Percentiles rank a stretch among this genome's conserved stretches.
phyloP scores from a whole-genome alignment of 2,329 filamentous ascomycete genomes.

The Colletotrichum shisoi region DNA sequence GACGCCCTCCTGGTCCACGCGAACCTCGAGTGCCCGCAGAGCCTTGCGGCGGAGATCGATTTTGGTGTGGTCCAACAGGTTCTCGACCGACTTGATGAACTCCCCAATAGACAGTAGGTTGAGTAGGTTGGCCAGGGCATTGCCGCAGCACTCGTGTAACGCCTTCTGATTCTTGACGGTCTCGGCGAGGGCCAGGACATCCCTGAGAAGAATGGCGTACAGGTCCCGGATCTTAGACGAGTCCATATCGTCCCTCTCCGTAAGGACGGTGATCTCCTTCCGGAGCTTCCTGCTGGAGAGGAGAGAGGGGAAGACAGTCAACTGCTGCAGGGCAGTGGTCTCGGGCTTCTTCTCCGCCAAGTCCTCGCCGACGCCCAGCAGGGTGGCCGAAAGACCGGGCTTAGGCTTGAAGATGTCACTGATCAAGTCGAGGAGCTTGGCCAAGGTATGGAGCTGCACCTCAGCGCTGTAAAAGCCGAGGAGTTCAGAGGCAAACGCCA shows the following conservation, averaged over 20 bases:
- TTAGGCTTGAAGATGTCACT: conserved; percentile 78
- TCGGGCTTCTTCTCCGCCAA: conserved; percentile 51
- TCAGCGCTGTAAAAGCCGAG: conserved; percentile 75
- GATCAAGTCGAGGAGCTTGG: conserved; percentile 78
- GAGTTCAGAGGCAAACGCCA: conserved; percentile 78
- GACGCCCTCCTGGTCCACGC: conserved; percentile 76
- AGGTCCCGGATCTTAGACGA: conserved; percentile 71
- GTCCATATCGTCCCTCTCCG: conserved; percentile 70
- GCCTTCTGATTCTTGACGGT: conserved; percentile 64
- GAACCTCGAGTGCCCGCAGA: conserved; percentile 79
- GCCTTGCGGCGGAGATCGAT: conserved; percentile 80
- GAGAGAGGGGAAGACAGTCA: conserved; percentile 65
- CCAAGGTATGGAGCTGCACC: conserved; percentile 79
- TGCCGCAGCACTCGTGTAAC: conserved; percentile 68
- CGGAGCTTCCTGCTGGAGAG: conserved; percentile 66
- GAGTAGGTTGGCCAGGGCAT: conserved; percentile 80
- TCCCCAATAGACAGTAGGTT: conserved; percentile 85
- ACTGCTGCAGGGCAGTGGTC: conserved; percentile 59
- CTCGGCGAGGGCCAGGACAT: conserved; percentile 71
- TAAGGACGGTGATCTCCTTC: conserved; percentile 62
- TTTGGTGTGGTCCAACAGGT: conserved; percentile 77
- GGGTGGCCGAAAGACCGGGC: conserved; percentile 73
- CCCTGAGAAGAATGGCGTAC: conserved; percentile 74
- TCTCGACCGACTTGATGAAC: conserved; percentile 87
- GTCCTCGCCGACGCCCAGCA: conserved; percentile 68